Base-by-base conservation (phyloP, 345 rosid genomes). In the Arabis alpina region DNA sequence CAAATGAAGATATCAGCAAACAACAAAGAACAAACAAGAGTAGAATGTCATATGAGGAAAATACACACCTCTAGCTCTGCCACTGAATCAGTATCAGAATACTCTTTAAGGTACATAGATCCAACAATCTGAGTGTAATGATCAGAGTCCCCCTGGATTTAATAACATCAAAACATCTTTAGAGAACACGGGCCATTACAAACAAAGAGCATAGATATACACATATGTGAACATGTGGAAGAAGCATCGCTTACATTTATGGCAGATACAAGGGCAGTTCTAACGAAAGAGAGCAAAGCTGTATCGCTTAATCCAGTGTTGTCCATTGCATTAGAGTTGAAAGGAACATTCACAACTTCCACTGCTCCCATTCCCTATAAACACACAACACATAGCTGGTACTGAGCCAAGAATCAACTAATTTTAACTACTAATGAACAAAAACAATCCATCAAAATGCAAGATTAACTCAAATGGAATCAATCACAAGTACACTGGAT, bases 41-140 rank as follows among this genome's bases (percentile, higher is more conserved):
- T 36, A 34, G 27, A 19, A 10, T 1, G 9, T 51, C n/a, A 67
- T 15, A 44, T 15, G 8, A 54, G 28, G 32, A 13, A 12, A 32
- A 49, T 44, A 68, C 80, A 61, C 63, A 87, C 92, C 92, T 81
- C 83, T 60, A 89, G 92, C 72, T 83, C 65, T 41, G 90, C 96
- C 72, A 79, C 88, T 56, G 88, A 81, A 53, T 87, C 89, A 6
- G 79, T 76, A 4, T 78, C 78, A 61, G 76, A 80, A 27, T 66
- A 72, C 42, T 75, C 68, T 4, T 58, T 70, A 61, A 77, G 82
- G 74, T 82, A 84, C 84, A 92, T 60, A 36, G 83, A 77, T 49
- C 83, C 88, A 57, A 86, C 79, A 66, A 92, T 89, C 76, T 86
- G 85, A 60, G 80, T 32, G 61, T 92, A 89, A 54, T 70, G 80